phyloP scores from a whole-genome alignment of 306 rosid species.

The Medicago arabica region DNA sequence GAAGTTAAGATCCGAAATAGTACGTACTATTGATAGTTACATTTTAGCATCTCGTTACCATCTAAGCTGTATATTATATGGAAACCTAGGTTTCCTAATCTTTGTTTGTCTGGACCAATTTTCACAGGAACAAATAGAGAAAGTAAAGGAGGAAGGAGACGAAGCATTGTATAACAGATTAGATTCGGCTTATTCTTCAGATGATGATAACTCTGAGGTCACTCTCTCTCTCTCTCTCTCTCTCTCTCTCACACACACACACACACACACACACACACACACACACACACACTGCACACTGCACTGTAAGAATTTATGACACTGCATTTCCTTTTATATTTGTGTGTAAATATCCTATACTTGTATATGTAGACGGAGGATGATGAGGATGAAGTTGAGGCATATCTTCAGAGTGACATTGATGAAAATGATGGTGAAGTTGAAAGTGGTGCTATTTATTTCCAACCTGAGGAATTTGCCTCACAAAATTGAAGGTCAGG shows the following conservation, averaged over 20 bases:
- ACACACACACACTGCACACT: background rate
- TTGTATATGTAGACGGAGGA: constrained; percentile 50
- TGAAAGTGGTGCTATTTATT: constrained; percentile 44
- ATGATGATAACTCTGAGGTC: constrained; percentile 78
- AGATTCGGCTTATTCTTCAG: constrained; percentile 69
- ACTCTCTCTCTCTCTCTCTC: constrained; percentile 34
- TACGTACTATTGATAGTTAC: constrained; percentile 47
- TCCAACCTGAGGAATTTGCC: constrained; percentile 44
- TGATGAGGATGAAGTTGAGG: constrained; percentile 59
- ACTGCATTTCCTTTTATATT: background rate
- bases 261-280: background rate
- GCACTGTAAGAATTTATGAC: background rate
- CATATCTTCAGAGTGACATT: constrained; percentile 55
- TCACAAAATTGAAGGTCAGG: constrained; percentile 43
- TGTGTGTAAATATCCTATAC: constrained; percentile 24
- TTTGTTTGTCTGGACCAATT: constrained; percentile 35
- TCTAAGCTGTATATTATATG: constrained; percentile 17
- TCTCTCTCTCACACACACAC: background rate
- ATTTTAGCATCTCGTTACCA: constrained; percentile 26
- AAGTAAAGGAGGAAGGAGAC: constrained; percentile 71
- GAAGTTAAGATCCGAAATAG: constrained; percentile 74
- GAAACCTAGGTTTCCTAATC: constrained; percentile 27
- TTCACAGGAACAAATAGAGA: constrained; percentile 79
- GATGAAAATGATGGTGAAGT: constrained; percentile 40
- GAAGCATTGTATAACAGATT: constrained; percentile 68